Evolutionary conservation across 73 alveolate genomes (phyloP), one percentile per base, ranked within the genome.

Genomic region (Tetrahymena malaccensis): DNA sequence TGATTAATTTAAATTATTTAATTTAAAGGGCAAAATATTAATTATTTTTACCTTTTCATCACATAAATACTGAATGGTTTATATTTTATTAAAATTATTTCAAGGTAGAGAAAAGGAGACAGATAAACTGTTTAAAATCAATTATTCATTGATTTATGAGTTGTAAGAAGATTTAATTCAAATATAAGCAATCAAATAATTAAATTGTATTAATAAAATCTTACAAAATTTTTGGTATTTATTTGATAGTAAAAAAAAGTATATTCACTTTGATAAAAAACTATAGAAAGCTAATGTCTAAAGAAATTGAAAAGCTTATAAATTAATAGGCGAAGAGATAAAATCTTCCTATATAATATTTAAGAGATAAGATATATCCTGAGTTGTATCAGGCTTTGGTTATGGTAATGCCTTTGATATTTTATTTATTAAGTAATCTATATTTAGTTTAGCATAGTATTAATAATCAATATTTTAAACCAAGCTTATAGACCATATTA

Each of bases 401-500:
- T 94, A 43, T 55, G 85, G 97, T 95, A 95, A 27, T 27, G 37
- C 37, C 31, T 70, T 70, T 27, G 17, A 27, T 25, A 56, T 27
- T 70, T 70, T n/a, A 70, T 25, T 19, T 19, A 70, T 70, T 50
- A 50, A 19, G 83, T 50, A 50, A n/a, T 70, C 17, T 21, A 33
- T 70, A n/a, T 12, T 27, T 70, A 12, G 31, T 17, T n/a, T 3
- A 70, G 21, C 19, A 70, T 3, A 0, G 31, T n/a, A 70, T n/a
- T n/a, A 43, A 31, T 33, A n/a, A 27, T 85, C 44, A 40, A 40
- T 3, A 27, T 22, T 19, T 10, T 10, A 89, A 37, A 13, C 55
- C 17, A 35, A 89, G 97, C 94, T 95, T 84, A 95, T 95, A 33
- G 97, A 95, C 55, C 97, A 95, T 95, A 94, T 95, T 34, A 94